Evolutionary conservation across 2,329 filamentous ascomycete genomes (phyloP).

Genomic region (Esteya vermicola): DNA sequence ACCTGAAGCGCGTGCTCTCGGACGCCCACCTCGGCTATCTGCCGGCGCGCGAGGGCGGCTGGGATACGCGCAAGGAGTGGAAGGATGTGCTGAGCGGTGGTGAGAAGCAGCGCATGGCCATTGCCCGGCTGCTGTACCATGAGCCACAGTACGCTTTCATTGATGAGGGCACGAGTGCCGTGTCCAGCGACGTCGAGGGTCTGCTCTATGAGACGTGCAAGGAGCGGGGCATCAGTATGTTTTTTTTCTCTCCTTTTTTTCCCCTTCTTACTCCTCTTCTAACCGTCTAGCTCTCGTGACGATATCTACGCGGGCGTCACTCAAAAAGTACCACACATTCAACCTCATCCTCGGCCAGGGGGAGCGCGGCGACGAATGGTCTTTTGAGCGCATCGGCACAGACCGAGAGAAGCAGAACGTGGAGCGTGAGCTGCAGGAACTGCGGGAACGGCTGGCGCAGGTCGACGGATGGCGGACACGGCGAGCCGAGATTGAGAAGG

Average conservation of each 20-base stretch:
- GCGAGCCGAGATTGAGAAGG: constrained; percentile 65
- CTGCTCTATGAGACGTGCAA: constrained; percentile 88
- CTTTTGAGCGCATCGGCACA: constrained; percentile 86
- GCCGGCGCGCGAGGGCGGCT: constrained; percentile 82
- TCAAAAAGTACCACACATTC: constrained; percentile 92
- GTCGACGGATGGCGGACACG: constrained; percentile 76
- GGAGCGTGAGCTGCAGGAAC: constrained; percentile 76
- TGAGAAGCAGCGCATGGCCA: constrained; percentile 91
- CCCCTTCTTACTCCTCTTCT: constrained; percentile 8
- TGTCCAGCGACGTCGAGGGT: constrained; percentile 88
- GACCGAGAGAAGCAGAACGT: constrained; percentile 86
- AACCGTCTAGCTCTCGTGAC: constrained; percentile 62
- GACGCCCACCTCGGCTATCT: constrained; percentile 80
- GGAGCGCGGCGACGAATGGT: constrained; percentile 72
- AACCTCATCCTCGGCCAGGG: constrained; percentile 77
- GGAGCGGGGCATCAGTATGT: constrained; percentile 80
- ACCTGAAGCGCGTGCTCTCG: constrained; percentile 66
- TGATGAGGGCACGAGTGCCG: constrained; percentile 89
- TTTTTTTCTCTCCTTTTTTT: background rate
- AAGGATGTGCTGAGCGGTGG: constrained; percentile 95
- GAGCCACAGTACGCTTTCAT: constrained; percentile 90
- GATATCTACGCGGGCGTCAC: constrained; percentile 81
- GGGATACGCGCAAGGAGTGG: constrained; percentile 96
- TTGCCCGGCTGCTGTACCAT: constrained; percentile 84
- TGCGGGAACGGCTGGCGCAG: constrained; percentile 64